Evolutionary conservation across 192 early-diverging fungal genomes (phyloP).

Genomic region (Gaertneriomyces sp.): DNA sequence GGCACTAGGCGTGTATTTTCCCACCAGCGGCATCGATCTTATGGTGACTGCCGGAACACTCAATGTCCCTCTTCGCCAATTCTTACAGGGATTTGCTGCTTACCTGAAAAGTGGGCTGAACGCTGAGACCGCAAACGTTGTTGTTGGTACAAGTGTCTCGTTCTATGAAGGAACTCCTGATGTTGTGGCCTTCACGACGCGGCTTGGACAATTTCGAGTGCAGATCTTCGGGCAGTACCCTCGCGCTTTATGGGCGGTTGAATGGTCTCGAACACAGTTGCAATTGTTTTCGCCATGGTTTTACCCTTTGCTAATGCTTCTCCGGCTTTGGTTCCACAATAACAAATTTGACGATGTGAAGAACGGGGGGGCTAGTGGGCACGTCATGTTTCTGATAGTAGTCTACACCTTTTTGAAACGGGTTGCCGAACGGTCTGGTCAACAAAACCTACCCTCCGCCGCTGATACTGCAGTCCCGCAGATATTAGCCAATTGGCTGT

Average conservation of each 20-base stretch:
- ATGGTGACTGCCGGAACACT: background rate
- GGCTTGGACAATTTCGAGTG: background rate
- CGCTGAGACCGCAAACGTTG: background rate
- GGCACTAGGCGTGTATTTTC: background rate
- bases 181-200: background rate
- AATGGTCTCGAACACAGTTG: background rate
- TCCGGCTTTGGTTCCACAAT: conserved; percentile 5
- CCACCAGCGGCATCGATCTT: conserved; percentile 1
- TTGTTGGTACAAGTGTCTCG: background rate
- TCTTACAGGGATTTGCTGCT: background rate
- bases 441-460: background rate
- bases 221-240: background rate
- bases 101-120: background rate
- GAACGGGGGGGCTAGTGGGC: background rate
- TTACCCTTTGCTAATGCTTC: background rate
- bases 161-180: background rate
- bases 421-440: background rate
- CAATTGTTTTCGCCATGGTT: background rate
- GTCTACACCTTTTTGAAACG: background rate
- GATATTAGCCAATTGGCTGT: background rate
- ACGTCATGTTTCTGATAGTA: background rate
- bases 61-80: background rate
- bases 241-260: background rate
- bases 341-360: background rate
- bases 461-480: background rate